Evolutionary conservation across 768 basidiomycete genomes (phyloP).

Genomic region (Psilocybe cubensis): DNA sequence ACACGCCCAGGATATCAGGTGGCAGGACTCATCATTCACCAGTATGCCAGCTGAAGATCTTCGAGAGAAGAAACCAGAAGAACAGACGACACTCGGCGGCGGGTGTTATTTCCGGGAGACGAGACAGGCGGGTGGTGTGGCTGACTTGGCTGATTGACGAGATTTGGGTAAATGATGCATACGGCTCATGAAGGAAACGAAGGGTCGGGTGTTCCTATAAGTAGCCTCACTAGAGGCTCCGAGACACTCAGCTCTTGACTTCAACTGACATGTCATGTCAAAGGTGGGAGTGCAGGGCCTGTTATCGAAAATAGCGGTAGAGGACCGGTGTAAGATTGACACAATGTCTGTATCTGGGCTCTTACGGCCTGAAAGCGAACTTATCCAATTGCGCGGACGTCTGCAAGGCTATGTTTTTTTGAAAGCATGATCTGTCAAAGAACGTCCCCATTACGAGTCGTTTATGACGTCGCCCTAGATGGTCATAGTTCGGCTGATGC

Average conservation of each 20-base stretch:
- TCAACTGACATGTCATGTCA: slow-evolving; percentile 26
- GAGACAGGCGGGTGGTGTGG: slow-evolving; percentile 5
- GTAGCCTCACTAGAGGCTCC: slow-evolving; percentile 6
- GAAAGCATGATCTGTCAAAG: slow-evolving; percentile 21
- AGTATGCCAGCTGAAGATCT: not conserved
- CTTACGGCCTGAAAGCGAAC: slow-evolving; percentile 1
- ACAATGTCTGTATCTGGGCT: slow-evolving; percentile 6
- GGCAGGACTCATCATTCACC: not conserved
- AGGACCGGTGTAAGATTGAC: slow-evolving; percentile 8
- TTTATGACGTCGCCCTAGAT: slow-evolving; percentile 11
- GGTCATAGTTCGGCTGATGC: not conserved
- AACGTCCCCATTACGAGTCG: not conserved
- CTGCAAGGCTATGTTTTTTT: slow-evolving; percentile 4
- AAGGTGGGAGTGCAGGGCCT: slow-evolving; percentile 11
- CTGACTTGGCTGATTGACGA: slow-evolving; percentile 7
- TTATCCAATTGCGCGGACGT: not conserved
- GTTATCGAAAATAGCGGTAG: slow-evolving; percentile 2
- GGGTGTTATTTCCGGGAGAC: slow-evolving; percentile 11
- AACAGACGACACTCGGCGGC: slow-evolving; percentile 9
- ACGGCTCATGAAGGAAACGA: not conserved
- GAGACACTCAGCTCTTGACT: slow-evolving; percentile 12
- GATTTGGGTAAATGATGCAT: slow-evolving; percentile 8
- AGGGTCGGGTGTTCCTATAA: slow-evolving; percentile 9
- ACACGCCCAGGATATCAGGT: not conserved
- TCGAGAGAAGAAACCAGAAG: not conserved